Conservation (phyloP, 169 alveolate genomes). For the Plasmodium fragile region DNA sequence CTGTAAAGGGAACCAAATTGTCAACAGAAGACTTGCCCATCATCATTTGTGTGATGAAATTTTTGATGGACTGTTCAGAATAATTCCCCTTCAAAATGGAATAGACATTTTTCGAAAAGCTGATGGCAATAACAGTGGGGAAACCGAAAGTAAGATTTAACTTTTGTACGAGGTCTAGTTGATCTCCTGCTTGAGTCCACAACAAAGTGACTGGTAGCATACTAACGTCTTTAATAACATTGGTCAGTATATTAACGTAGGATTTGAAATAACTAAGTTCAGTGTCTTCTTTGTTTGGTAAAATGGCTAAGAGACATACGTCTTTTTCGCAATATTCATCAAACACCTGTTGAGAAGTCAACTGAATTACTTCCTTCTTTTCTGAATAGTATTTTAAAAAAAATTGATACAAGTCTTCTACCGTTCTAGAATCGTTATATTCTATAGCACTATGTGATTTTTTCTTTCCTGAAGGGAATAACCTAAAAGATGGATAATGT, state of each 20-base stretch:
- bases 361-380: conserved; percentile 76
- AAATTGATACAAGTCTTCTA: conserved; percentile 87
- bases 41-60: conserved; percentile 75
- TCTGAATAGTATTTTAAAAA: conserved; percentile 81
- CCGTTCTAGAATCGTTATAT: conserved; percentile 90
- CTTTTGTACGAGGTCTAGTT: conserved; percentile 89
- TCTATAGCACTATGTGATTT: conserved; percentile 84
- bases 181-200: conserved; percentile 95
- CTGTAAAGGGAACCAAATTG: conserved; percentile 60
- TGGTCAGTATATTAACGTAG: conserved; percentile 84
- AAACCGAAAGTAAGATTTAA: conserved; percentile 91
- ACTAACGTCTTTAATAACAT: conserved; percentile 85
- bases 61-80: conserved; percentile 71
- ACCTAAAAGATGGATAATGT: conserved; percentile 91
- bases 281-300: conserved; percentile 93
- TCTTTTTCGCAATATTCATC: conserved; percentile 85
- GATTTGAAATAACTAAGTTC: conserved; percentile 87
- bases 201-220: conserved; percentile 89
- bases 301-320: conserved; percentile 91
- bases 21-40: conserved; percentile 72
- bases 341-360: conserved; percentile 78
- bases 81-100: conserved; percentile 71
- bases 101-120: conserved; percentile 81
- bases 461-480: conserved; percentile 90
- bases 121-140: conserved; percentile 93